These are phyloP conservation scores for Pouteria glomerata DNA, from an alignment of 148 eudicot genomes.

Conservation along the genomic window DNA sequence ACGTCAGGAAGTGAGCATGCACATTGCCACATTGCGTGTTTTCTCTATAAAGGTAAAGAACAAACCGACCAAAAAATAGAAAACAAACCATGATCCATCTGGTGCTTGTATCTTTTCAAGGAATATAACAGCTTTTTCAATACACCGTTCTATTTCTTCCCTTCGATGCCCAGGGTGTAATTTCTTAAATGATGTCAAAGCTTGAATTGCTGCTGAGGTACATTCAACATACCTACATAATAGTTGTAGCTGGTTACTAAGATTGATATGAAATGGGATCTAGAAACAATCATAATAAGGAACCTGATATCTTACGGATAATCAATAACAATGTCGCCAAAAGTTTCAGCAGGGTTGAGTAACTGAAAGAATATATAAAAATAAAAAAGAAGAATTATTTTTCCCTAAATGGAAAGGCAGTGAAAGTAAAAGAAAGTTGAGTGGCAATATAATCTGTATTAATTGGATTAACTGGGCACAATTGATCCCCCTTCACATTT, in stretches of 20 bases:
- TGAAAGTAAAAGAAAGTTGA: not conserved
- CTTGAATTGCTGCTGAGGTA: constrained; percentile 95
- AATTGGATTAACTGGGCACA: not conserved
- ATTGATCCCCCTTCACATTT: not conserved
- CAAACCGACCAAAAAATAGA: constrained; percentile 3
- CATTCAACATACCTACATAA: constrained; percentile 82
- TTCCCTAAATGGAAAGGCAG: not conserved
- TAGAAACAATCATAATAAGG: constrained; percentile 8
- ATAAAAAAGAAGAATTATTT: constrained; percentile 5
- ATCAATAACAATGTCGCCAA: constrained; percentile 98
- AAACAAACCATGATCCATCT: constrained; percentile 95
- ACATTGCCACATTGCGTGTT: not conserved
- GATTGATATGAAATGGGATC: not conserved
- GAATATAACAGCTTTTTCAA: constrained; percentile 55
- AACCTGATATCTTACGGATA: constrained; percentile 73
- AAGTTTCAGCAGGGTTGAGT: constrained; percentile 95
- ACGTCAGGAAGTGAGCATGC: not conserved
- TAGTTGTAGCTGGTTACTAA: constrained; percentile 8
- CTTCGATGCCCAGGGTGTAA: constrained; percentile 78
- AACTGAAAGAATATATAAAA: constrained; percentile 49
- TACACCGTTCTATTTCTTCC: constrained; percentile 65
- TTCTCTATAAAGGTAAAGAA: not conserved
- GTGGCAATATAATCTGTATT: not conserved
- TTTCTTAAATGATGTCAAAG: constrained; percentile 62
- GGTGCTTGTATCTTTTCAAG: constrained; percentile 72